Percentiles rank a stretch among this genome's conserved stretches.
Conservation (phyloP, 441 rosid species). For the Corymbia calophylla region DNA sequence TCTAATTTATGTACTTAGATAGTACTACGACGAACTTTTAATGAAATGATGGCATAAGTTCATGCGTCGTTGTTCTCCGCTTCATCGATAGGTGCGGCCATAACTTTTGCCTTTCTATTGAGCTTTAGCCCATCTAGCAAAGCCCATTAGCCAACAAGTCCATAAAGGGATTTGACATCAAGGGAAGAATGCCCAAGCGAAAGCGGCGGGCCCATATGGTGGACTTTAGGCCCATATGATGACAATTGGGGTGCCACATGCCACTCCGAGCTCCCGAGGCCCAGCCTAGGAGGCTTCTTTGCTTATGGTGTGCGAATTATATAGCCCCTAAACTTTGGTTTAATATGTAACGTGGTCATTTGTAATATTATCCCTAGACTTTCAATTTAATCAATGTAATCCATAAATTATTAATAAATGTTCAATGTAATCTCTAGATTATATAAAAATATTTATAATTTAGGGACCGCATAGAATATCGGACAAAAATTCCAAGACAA, state of each 20-base stretch:
- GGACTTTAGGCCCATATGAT: not conserved
- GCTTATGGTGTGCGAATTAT: not conserved
- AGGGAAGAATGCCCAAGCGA: not conserved
- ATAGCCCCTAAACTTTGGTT: rapidly evolving
- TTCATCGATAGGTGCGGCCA: not conserved
- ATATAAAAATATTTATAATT: not conserved
- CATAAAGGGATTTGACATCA: not conserved
- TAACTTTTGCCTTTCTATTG: not conserved
- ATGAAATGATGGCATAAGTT: not conserved
- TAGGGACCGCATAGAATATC: rapidly evolving
- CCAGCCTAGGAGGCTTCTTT: not conserved
- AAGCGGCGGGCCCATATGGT: not conserved
- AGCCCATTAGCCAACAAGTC: not conserved
- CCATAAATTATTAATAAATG: not conserved
- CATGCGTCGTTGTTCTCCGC: not conserved
- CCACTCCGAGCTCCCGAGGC: not conserved
- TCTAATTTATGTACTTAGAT: not conserved
- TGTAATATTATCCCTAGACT: rapidly evolving
- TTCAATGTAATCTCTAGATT: not conserved
- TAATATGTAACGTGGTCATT: rapidly evolving
- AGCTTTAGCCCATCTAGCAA: not conserved
- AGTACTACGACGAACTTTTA: not conserved
- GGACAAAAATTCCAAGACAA: rapidly evolving
- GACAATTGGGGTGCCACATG: not conserved
- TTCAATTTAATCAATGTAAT: not conserved